Percentiles rank a stretch among this genome's conserved stretches.
These are phyloP conservation scores for Eucalyptus cloeziana DNA, from an alignment of 345 rosid genomes.

Conservation along the genomic window DNA sequence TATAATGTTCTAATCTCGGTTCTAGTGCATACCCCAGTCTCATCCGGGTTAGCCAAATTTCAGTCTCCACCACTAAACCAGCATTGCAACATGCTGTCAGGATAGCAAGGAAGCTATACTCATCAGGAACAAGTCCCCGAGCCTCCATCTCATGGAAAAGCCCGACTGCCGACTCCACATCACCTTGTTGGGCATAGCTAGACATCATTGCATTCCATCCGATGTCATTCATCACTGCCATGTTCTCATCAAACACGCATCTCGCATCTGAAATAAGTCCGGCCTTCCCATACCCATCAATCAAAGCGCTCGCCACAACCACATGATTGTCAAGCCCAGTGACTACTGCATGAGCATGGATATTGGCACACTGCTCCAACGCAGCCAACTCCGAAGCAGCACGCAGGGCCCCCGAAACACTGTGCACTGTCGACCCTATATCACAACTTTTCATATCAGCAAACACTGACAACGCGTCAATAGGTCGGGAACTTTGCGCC, in stretches of 20 bases:
- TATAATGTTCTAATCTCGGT: conserved; percentile 33
- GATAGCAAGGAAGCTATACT: conserved; percentile 23
- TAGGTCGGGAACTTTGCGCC: conserved; percentile 12
- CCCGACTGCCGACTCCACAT: conserved; percentile 5
- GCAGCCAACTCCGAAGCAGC: conserved; percentile 28
- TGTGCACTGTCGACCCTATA: conserved; percentile 12
- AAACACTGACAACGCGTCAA: conserved; percentile 19
- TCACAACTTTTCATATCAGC: conserved; percentile 8
- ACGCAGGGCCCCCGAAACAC: conserved; percentile 22
- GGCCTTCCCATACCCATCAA: conserved; percentile 35
- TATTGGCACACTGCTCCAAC: conserved; percentile 23
- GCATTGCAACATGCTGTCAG: conserved; percentile 22
- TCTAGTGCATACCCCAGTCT: conserved; percentile 4
- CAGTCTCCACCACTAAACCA: conserved; percentile 11
- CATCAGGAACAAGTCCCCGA: conserved; percentile 19
- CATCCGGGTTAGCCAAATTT: conserved; percentile 25
- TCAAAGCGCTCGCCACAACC: conserved; percentile 13
- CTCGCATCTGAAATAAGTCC: conserved; percentile 25
- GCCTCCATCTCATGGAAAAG: conserved; percentile 14
- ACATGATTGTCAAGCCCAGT: conserved; percentile 17
- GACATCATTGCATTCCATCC: conserved; percentile 37
- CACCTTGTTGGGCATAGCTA: conserved; percentile 36
- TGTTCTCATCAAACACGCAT: conserved; percentile 21
- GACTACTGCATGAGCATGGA: conserved; percentile 31
- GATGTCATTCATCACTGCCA: conserved; percentile 8